Evolutionary conservation across 306 rosid genomes (phyloP), one percentile per base, ranked within the genome.

Genomic region (Vigna reflexopilosa): DNA sequence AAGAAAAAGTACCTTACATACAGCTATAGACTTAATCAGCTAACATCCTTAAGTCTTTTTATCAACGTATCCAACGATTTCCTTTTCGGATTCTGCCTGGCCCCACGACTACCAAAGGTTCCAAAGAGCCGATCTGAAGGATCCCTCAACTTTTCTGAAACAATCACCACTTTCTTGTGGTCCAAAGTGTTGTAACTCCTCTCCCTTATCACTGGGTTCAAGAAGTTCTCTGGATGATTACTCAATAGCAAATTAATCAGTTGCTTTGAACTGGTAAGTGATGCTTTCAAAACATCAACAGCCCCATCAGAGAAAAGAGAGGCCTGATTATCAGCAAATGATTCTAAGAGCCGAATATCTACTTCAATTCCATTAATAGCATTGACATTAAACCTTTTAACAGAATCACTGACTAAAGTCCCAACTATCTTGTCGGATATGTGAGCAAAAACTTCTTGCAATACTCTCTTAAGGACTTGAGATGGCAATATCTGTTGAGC

Each of bases 131-230:
- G 86, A 36, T 95, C 99, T 0, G 99, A 91, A 79, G 96, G 86
- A 84, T 96, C 99, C 85, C 84, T 91, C 80, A 96, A 83, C 78
- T 96, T 93, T 73, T 96, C 98, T 58, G 98, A 91, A 85, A 96
- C 83, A 24, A 85, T 67, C 73, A 91, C 78, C 32, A 96, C 94
- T 90, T 88, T 96, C 90, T 89, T 85, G 90, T 88, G 75, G 84
- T 96, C 99, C 83, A 95, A 83, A 67, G 89, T 73, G 77, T 84
- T 77, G 90, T 91, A 96, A 82, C 97, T 93, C 85, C 97, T 90
- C 88, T 93, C 99, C 79, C 99, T 88, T 77, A 96, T 96, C 70
- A 96, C 99, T 26, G 99, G 86, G 81, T 96, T 93, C 81, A 96
- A 86, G 78, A 87, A 96, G 84, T 88, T 96, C 84, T 96, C 99